A percentile compares a stretch with the other conserved stretches of the same genome.
Conservation (phyloP, 108 stramenopile species). For the Stephanodiscus triporus region DNA sequence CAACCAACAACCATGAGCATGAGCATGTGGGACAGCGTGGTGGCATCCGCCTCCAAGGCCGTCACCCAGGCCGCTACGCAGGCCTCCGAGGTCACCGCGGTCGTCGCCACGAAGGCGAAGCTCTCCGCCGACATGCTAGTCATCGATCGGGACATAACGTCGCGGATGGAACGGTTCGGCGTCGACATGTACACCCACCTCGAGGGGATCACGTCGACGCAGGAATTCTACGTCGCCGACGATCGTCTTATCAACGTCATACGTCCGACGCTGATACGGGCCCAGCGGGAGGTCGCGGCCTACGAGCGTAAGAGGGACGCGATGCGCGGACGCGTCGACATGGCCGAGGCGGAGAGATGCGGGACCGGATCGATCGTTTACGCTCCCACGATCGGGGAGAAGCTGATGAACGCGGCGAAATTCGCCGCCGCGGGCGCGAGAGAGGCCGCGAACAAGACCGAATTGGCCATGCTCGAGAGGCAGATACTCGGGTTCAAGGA, state of each 20-base stretch:
- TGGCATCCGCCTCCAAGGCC: slow-evolving; percentile 43
- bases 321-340: slow-evolving; percentile 59
- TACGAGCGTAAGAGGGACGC: slow-evolving; percentile 63
- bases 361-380: slow-evolving; percentile 61
- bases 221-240: slow-evolving; percentile 75
- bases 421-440: slow-evolving; percentile 62
- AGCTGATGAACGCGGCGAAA: slow-evolving; percentile 74
- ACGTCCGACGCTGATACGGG: slow-evolving; percentile 64
- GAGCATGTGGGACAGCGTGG: slow-evolving; percentile 61
- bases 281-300: slow-evolving; percentile 81
- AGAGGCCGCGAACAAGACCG: slow-evolving; percentile 74
- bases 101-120: slow-evolving; percentile 68
- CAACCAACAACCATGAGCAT: neutral
- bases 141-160: slow-evolving; percentile 69
- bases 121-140: slow-evolving; percentile 74
- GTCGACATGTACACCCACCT: slow-evolving; percentile 82
- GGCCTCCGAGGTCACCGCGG: slow-evolving; percentile 56
- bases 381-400: slow-evolving; percentile 65
- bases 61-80: slow-evolving; percentile 35
- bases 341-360: slow-evolving; percentile 57
- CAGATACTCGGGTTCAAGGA: slow-evolving; percentile 74
- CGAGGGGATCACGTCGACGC: slow-evolving; percentile 59
- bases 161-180: slow-evolving; percentile 75
- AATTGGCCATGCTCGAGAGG: slow-evolving; percentile 62
- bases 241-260: slow-evolving; percentile 68